Base-by-base conservation (phyloP, 2,329 filamentous ascomycete species). In the Hypoxylon rubiginosum region DNA sequence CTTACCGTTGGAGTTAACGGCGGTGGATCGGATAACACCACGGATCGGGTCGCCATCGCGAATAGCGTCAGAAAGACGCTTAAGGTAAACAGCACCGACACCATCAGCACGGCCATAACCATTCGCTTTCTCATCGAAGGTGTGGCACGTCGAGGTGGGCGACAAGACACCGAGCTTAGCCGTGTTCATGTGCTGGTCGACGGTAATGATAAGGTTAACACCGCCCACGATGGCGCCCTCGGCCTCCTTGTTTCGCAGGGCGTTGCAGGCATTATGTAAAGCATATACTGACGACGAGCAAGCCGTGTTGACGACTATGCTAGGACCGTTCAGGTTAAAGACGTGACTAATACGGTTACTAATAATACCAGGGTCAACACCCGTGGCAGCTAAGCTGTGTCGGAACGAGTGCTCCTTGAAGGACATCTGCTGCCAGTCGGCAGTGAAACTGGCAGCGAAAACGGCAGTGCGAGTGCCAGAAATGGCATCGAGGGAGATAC, bases 211-310 rank as follows among this genome's bases (percentile, higher is more conserved):
- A 2, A 81, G 58, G 67, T 81, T 80, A 26, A 59, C 64, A 15
- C 78, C 79, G 5, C 68, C 78, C 0, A 79, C 76, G 7, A 81
- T 64, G 2, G 79, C 79, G 0, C 64, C 67, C 4, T 71, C 69
- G 7, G 73, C 76, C 28, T 80, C 79, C 0, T 69, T 62, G 8
- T 58, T 54, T 4, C 67, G 59, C 3, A 78, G 45, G 4, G 72
- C 69, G 15, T 70, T 67, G 55, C 71, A 74, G 0, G 77, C 76
- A 9, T 69, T 71, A 36, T 77, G 72, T 6, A 80, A 58, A 4
- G 77, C 75, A 21, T 78, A 75, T 1, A 79, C 58, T 0, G 74
- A 74, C 0, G 77, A 77, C 0, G 79, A 80, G 66, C 79, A 81
- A 1, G 78, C 79, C 9, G 79, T 81, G 48, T 80, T 74, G 36